Conservation (phyloP, 108 stramenopile species). For the Chaetoceros muelleri region DNA sequence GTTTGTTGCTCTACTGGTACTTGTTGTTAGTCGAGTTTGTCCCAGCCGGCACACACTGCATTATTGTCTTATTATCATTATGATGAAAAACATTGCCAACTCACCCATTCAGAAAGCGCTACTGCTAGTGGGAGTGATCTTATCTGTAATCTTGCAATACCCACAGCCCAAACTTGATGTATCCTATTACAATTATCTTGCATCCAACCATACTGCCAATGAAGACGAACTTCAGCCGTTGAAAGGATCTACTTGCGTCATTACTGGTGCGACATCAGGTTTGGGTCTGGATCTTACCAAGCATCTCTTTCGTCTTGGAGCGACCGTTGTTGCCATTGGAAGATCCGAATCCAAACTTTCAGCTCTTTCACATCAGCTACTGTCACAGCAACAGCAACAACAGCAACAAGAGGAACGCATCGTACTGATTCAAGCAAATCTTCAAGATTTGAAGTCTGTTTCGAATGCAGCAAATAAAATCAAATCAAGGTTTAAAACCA, state of each 20-base stretch:
- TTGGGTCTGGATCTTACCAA: constrained; percentile 27
- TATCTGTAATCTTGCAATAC: not conserved
- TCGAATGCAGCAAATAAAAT: constrained; percentile 30
- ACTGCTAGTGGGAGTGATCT: not conserved
- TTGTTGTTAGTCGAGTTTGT: no score
- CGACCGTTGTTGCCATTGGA: constrained; percentile 38
- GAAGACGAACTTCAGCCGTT: constrained; percentile 10
- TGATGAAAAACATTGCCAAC: not conserved
- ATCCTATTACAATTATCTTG: not conserved
- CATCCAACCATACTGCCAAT: not conserved
- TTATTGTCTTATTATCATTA: no score
- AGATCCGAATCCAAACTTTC: constrained; percentile 21
- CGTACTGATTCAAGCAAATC: constrained; percentile 23
- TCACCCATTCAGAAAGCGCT: not conserved
- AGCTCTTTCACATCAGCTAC: constrained; percentile 9
- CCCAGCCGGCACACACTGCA: no score
- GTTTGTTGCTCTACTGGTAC: no score
- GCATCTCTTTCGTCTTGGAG: constrained; percentile 18
- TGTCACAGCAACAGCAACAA: not conserved
- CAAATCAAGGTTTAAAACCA: constrained; percentile 11
- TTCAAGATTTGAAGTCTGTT: constrained; percentile 35
- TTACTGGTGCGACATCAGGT: constrained; percentile 41
- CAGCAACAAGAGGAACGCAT: not conserved
- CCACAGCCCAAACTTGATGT: not conserved
- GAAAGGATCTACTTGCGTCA: constrained; percentile 16